Evolutionary conservation across 164 flowering plant genomes (phyloP), one percentile per base, ranked within the genome.

Genomic region (Macadamia tetraphylla): DNA sequence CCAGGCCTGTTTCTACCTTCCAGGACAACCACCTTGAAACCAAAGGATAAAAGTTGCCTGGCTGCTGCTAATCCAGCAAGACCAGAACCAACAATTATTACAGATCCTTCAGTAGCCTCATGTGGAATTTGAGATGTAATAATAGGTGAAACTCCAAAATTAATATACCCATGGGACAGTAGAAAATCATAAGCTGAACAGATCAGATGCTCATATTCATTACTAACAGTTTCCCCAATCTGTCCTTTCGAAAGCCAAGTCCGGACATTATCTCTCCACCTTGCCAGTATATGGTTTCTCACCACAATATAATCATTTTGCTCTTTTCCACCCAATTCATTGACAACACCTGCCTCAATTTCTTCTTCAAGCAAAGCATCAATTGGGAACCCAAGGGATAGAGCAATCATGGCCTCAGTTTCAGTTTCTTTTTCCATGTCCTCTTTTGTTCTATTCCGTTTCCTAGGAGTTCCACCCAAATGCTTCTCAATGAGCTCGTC

Each of bases 1-100:
- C 98, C 96, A 46, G 98, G 87, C 59, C 98, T 85, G 48, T 78
- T 84, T 72, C 98, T 85, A 11, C 94, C 98, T 77, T 94, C 98
- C 58, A 94, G 77, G 60, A 94, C 86, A 70, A 86, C 31, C 17
- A 94, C 98, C 81, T 85, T 89, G 71, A 89, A 89, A 58, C 98
- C 98, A 80, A 94, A 94, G 9, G 89, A 80, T 66, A 87, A 62
- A 9, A 94, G 88, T 78, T 94, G 97, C 73, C 90, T 85, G 40
- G 98, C 98, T 3, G 98, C 97, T 0, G 98, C 88, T 58, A 94
- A 75, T 31, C 98, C 97, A 61, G 98, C 84, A 67, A 94, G 86
- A 57, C 98, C 98, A 42, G 96, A 86, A 43, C 98, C 98, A 66
- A 94, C 73, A 68, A 94, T 78, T 68, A 94, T 80, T 49, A 94